These are phyloP conservation scores for Colletotrichum caudatum DNA, from an alignment of 2,329 filamentous ascomycete species.

Conservation along the genomic window DNA sequence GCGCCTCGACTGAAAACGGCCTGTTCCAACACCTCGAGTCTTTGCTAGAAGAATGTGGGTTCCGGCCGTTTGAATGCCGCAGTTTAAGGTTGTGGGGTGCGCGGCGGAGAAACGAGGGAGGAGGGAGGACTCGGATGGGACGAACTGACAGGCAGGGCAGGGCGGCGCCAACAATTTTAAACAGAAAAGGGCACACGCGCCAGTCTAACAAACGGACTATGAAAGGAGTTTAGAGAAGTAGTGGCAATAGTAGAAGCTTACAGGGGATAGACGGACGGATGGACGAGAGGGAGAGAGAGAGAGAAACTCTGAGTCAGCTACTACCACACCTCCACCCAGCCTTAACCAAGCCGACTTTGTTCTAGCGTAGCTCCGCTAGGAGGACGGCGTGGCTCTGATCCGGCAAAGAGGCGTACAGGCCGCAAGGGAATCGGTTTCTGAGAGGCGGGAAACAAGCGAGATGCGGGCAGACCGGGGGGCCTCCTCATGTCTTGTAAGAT, in stretches of 20 bases:
- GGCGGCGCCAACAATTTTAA: constrained; percentile 16
- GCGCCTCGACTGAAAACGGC: constrained; percentile 15
- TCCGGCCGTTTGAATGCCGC: constrained; percentile 3
- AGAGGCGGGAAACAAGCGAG: neutral
- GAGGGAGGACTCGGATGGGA: constrained; percentile 10
- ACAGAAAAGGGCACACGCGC: neutral
- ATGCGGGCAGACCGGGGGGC: neutral
- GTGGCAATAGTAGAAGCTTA: constrained; percentile 9
- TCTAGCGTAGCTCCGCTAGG: constrained; percentile 10
- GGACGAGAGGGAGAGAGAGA: no score
- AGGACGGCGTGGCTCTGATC: neutral
- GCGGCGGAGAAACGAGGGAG: constrained; percentile 17
- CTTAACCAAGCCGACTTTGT: constrained; percentile 27
- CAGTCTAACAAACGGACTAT: neutral
- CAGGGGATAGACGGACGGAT: neutral
- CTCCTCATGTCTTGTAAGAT: no score
- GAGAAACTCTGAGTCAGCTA: constrained; percentile 32
- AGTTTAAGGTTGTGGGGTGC: constrained; percentile 8
- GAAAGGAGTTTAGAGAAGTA: constrained; percentile 2
- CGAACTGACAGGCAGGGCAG: constrained; percentile 21
- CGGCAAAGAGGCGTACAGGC: neutral
- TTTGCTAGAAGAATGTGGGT: neutral
- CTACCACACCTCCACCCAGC: constrained; percentile 15
- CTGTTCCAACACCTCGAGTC: neutral
- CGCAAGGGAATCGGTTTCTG: neutral